Percentiles rank a stretch among this genome's conserved stretches.
phyloP scores from a whole-genome alignment of 768 basidiomycete genomes.

The Postia placenta region DNA sequence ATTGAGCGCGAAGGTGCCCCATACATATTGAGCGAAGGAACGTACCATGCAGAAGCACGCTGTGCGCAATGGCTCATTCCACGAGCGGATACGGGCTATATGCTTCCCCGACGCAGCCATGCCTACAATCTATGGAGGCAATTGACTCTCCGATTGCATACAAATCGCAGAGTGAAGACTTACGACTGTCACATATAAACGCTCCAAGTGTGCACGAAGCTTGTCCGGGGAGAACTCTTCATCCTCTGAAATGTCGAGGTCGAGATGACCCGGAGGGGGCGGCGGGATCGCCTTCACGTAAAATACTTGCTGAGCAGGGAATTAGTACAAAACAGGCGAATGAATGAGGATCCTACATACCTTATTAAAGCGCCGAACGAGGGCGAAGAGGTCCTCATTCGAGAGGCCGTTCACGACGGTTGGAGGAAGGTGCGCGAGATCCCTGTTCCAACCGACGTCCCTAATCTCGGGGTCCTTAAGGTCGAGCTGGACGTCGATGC shows the following conservation, averaged over 20 bases:
- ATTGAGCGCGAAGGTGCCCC: too few species aligned
- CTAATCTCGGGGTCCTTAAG: conserved; percentile 23
- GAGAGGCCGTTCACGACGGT: conserved; percentile 29
- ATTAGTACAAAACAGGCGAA: not conserved
- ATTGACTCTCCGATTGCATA: too few species aligned
- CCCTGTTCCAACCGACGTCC: conserved; percentile 21
- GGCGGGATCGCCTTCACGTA: conserved; percentile 28
- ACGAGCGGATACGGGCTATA: conserved; percentile 31
- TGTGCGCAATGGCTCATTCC: conserved; percentile 33
- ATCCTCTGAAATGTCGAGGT: conserved; percentile 31
- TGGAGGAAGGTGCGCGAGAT: conserved; percentile 17
- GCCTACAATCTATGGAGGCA: conserved; percentile 25
- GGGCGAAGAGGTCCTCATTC: conserved; percentile 33
- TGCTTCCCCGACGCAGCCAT: conserved; percentile 28
- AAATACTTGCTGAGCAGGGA: conserved; percentile 28
- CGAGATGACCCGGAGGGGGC: conserved; percentile 27
- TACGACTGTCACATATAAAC: conserved; percentile 34
- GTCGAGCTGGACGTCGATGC: conserved; percentile 9
- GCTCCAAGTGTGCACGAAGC: conserved; percentile 33
- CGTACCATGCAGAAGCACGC: conserved; percentile 24
- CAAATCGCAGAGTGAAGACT: conserved; percentile 8
- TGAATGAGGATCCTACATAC: conserved; percentile 14
- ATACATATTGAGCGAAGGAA: not conserved
- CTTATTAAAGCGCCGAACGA: conserved; percentile 37
- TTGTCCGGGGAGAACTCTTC: conserved; percentile 40